A percentile compares a stretch with the other conserved stretches of the same genome.
These are phyloP conservation scores for Arctium minus DNA, from an alignment of 129 eudicot species.

Conservation along the genomic window DNA sequence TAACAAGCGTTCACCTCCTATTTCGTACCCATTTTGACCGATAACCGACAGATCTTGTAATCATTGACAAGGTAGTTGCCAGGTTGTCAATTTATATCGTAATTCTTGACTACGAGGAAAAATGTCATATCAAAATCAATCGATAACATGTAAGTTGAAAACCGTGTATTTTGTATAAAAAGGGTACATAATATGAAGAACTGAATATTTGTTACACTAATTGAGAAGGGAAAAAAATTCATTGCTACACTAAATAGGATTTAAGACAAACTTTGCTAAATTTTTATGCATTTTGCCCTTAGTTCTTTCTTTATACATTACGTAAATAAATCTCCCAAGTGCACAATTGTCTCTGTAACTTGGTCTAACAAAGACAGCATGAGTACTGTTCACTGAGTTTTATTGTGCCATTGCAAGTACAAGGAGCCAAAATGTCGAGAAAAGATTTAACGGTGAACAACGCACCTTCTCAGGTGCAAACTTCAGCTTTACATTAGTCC, in stretches of 20 bases:
- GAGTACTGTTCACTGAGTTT: neutral
- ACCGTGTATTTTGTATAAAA: neutral
- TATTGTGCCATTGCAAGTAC: neutral
- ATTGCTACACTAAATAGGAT: neutral
- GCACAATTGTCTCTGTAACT: neutral
- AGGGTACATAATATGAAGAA: neutral
- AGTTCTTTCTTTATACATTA: neutral
- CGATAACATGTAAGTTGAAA: neutral
- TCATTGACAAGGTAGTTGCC: neutral
- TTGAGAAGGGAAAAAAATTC: neutral
- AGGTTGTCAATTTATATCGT: neutral
- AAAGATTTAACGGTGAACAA: neutral
- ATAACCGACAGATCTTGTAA: neutral
- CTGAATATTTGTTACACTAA: neutral
- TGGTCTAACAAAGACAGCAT: neutral
- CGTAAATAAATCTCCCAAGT: neutral
- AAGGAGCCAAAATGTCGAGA: neutral
- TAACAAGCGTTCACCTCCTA: neutral
- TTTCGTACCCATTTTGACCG: neutral
- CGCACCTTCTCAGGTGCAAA: constrained; percentile 80
- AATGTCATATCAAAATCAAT: neutral
- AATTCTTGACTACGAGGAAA: neutral
- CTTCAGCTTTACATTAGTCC: constrained; percentile 52
- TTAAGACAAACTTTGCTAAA: neutral
- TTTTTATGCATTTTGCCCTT: neutral